Base-by-base conservation (phyloP, 345 rosid genomes). In the Eutrema japonicum region DNA sequence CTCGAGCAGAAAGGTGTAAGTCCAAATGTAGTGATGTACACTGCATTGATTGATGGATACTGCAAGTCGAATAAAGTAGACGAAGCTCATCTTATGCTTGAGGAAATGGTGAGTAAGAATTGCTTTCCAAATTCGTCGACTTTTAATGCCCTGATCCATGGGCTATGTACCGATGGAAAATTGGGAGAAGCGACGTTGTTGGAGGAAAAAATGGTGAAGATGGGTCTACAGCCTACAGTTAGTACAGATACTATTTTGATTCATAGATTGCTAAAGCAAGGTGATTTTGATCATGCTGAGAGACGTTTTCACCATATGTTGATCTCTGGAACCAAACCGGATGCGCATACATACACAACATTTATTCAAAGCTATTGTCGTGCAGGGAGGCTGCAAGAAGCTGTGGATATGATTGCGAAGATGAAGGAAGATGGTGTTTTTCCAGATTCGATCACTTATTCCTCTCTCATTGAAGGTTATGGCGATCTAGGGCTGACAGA, bases 11-110 rank as follows among this genome's bases (percentile, higher is more conserved):
- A 85, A 82, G 90, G 92, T 47, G 71, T 91, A 43, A 76, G 75
- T 46, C 85, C 89, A 50, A 88, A 89, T 80, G 97, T 86, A 73
- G 87, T 93, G 53, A 87, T 93, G 47, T 91, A 83, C 83, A 89
- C 98, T 46, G 81, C 96, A 59, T 54, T 93, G 79, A 88, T 93
- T 78, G 96, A 93, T 83, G 95, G 95, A 13, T 86, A 78, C 71
- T 88, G 98, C 82, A 91, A 89, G 81, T 80, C 81, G 35, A 90
- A 85, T 71, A 82, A 79, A 72, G 36, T 80, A 48, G 87, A 73
- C 33, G 82, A 81, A 77, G 96, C 93, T 74, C 14, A 49, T 59
- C 74, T 79, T 38, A 74, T 93, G 79, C 81, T 89, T 43, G 83
- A 83, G 59, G 79, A 73, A 74, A 93, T 93, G 97, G 71, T 78